These are phyloP conservation scores for Pseudocercospora musae DNA, from an alignment of 2,329 filamentous ascomycete species.

Conservation along the genomic window DNA sequence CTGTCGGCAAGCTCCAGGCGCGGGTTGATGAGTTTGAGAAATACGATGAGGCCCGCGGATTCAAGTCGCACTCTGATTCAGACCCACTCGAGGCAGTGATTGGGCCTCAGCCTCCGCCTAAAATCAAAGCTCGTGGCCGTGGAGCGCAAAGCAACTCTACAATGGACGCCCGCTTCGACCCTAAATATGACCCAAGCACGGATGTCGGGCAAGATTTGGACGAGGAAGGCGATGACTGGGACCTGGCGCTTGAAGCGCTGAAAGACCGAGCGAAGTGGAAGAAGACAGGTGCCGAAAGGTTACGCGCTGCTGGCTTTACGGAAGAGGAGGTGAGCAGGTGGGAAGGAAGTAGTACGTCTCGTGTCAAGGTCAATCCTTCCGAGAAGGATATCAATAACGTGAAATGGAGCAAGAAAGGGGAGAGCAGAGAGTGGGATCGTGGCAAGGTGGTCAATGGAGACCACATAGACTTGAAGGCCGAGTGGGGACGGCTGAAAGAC, in stretches of 20 bases:
- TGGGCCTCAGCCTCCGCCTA: constrained; percentile 56
- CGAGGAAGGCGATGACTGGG: constrained; percentile 64
- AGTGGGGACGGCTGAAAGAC: constrained; percentile 42
- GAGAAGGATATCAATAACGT: constrained; percentile 56
- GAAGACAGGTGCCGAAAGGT: constrained; percentile 68
- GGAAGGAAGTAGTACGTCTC: neutral
- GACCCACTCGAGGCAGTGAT: constrained; percentile 75
- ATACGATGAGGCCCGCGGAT: neutral
- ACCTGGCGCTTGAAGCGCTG: constrained; percentile 71
- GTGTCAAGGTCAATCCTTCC: neutral
- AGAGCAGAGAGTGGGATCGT: constrained; percentile 65
- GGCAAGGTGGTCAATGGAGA: constrained; percentile 61
- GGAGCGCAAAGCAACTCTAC: constrained; percentile 58
- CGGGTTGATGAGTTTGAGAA: neutral
- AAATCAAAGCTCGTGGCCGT: constrained; percentile 62
- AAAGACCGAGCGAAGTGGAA: constrained; percentile 78
- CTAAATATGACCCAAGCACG: constrained; percentile 57
- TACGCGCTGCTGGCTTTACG: constrained; percentile 74
- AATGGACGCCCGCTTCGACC: constrained; percentile 78
- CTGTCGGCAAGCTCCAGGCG: neutral
- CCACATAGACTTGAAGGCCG: constrained; percentile 48
- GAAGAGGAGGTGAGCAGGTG: constrained; percentile 56
- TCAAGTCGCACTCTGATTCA: constrained; percentile 44
- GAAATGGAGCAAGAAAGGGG: constrained; percentile 38
- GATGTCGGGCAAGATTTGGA: constrained; percentile 50